phyloP scores from a whole-genome alignment of 2,329 filamentous ascomycete genomes.

The Mariannaea elegans region DNA sequence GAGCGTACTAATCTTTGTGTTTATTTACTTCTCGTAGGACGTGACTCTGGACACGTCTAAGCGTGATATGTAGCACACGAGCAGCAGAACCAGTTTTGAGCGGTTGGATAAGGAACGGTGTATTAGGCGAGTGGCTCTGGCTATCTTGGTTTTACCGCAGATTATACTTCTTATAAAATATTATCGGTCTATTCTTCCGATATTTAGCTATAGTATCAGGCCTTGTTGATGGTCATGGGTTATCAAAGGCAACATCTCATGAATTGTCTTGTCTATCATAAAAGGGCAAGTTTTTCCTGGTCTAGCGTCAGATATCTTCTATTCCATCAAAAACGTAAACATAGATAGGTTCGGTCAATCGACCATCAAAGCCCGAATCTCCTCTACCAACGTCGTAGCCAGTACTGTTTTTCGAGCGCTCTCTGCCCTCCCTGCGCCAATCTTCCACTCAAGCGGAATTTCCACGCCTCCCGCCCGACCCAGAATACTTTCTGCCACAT shows the following conservation, averaged over 20 bases:
- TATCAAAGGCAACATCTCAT: neutral
- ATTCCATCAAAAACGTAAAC: neutral
- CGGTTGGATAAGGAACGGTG: neutral
- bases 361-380: conserved; percentile 35
- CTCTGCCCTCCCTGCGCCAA: conserved; percentile 46
- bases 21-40: conserved; percentile 25
- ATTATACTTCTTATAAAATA: neutral
- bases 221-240: neutral
- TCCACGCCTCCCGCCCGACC: conserved; percentile 50
- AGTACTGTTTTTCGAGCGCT: conserved; percentile 32
- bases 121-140: neutral
- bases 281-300: no score
- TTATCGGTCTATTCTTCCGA: neutral
- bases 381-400: conserved; percentile 38
- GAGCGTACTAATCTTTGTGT: conserved; percentile 34
- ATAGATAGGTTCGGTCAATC: conserved; percentile 1
- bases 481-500: conserved; percentile 68
- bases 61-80: conserved; percentile 10
- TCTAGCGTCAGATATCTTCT: no score
- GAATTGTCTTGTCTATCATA: no score
- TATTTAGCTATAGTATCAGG: neutral
- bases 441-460: conserved; percentile 54
- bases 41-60: conserved; percentile 22
- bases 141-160: neutral
- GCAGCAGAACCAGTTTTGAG: neutral